phyloP scores from a whole-genome alignment of 148 eudicot genomes.

The Dysphania ambrosioides region DNA sequence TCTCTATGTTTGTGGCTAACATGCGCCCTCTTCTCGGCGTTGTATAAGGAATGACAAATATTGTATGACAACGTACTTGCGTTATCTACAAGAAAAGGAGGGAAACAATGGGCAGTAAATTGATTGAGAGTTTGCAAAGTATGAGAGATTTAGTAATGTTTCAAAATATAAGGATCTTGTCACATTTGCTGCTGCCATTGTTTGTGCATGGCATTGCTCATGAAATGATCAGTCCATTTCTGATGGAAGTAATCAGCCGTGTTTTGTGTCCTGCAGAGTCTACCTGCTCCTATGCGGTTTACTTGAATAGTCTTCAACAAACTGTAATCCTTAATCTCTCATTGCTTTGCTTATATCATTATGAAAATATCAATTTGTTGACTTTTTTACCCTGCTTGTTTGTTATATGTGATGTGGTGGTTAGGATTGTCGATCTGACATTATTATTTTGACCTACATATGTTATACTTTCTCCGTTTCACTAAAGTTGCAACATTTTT shows the following conservation, averaged over 20 bases:
- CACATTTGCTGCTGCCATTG: conserved; percentile 27
- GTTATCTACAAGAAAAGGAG: conserved; percentile 6
- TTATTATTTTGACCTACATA: too few relatives aligned
- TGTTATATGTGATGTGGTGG: not conserved
- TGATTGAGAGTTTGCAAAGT: conserved; percentile 12
- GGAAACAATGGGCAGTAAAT: conserved; percentile 16
- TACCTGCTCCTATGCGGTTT: conserved; percentile 27
- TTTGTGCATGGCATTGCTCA: conserved; percentile 34
- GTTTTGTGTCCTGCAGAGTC: conserved; percentile 31
- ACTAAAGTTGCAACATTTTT: too few relatives aligned
- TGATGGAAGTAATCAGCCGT: conserved; percentile 23
- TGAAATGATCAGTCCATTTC: conserved; percentile 26
- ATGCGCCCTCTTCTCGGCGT: conserved; percentile 17
- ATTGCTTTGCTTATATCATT: not conserved
- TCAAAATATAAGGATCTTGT: conserved; percentile 23
- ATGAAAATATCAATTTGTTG: conserved; percentile 9
- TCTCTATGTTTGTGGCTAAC: conserved; percentile 14
- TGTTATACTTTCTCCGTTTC: too few relatives aligned
- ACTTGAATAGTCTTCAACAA: conserved; percentile 30
- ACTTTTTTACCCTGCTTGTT: not conserved
- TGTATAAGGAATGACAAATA: conserved; percentile 14
- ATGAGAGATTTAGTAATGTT: conserved; percentile 25
- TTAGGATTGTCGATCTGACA: not conserved
- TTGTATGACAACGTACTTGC: not conserved
- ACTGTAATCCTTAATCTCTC: conserved; percentile 24